Percentiles rank a stretch among this genome's conserved stretches.
phyloP scores from a whole-genome alignment of 2,329 filamentous ascomycete species.

The Thelonectria rubi region DNA sequence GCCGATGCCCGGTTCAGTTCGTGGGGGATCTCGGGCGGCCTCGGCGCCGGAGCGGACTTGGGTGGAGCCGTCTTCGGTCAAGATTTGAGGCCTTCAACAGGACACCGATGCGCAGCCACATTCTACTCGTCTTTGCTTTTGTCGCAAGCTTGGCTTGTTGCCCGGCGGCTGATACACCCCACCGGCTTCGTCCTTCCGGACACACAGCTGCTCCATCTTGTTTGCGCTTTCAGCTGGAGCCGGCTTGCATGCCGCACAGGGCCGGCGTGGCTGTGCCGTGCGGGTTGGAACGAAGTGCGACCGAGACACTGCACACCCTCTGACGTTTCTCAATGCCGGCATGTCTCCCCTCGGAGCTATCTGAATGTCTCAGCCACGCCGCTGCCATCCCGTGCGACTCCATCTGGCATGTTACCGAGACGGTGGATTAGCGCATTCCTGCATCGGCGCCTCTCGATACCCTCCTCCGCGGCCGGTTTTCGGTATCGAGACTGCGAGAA shows the following conservation, averaged over 20 bases:
- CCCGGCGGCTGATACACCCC: background rate
- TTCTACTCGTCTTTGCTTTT: conserved; percentile 12
- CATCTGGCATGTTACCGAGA: conserved; percentile 7
- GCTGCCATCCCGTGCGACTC: conserved; percentile 13
- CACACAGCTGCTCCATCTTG: background rate
- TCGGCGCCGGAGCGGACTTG: conserved; percentile 16
- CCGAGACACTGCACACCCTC: conserved; percentile 2
- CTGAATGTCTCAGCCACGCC: conserved; percentile 22
- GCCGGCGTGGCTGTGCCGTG: background rate
- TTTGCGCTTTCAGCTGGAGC: conserved; percentile 5
- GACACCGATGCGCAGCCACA: background rate
- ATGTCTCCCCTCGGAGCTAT: background rate
- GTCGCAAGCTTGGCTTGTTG: background rate
- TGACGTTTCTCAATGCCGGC: background rate
- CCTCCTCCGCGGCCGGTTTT: too few species aligned
- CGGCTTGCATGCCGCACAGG: background rate
- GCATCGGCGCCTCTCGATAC: background rate
- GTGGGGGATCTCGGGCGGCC: conserved; percentile 6
- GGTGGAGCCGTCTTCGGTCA: conserved; percentile 12
- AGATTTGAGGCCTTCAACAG: background rate
- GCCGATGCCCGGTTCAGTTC: conserved; percentile 7
- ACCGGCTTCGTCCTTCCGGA: background rate
- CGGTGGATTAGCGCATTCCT: conserved; percentile 6
- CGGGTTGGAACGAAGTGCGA: background rate
- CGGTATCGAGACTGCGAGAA: too few species aligned